Percentiles rank a stretch among this genome's conserved stretches.
Evolutionary conservation across 768 basidiomycete species (phyloP).

Genomic region (Xerocomellus dryophilus): DNA sequence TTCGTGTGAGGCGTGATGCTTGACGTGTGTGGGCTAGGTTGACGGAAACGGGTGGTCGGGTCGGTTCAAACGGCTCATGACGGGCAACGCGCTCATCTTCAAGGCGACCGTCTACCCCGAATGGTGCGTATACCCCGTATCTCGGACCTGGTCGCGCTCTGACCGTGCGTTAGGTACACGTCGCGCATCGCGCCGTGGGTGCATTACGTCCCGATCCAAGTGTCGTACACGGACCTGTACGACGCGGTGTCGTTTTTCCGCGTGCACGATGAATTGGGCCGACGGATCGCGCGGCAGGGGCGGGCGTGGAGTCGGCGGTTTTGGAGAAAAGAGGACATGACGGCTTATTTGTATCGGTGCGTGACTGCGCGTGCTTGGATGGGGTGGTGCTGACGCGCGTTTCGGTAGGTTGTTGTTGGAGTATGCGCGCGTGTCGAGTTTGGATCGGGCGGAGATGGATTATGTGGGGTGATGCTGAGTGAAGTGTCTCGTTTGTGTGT

Average conservation of each 20-base stretch:
- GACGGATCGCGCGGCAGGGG: slow-evolving; percentile 54
- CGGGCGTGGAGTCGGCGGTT: slow-evolving; percentile 52
- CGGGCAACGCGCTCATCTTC: slow-evolving; percentile 60
- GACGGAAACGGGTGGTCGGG: slow-evolving; percentile 69
- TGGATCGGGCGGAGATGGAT: slow-evolving; percentile 43
- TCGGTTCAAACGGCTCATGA: slow-evolving; percentile 64
- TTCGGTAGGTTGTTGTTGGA: slow-evolving; percentile 47
- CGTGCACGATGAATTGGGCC: slow-evolving; percentile 58
- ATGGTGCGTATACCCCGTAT: slow-evolving; percentile 42
- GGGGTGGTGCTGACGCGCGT: background rate
- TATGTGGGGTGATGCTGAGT: slow-evolving; percentile 19
- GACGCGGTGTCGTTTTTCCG: slow-evolving; percentile 74
- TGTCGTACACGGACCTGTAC: slow-evolving; percentile 65
- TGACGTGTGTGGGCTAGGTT: slow-evolving; percentile 33
- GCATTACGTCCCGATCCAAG: slow-evolving; percentile 68
- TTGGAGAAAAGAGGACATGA: slow-evolving; percentile 62
- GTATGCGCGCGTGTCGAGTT: slow-evolving; percentile 50
- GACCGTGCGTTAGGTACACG: slow-evolving; percentile 40
- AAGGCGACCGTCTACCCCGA: slow-evolving; percentile 74
- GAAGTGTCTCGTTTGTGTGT: no score
- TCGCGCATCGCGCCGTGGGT: slow-evolving; percentile 65
- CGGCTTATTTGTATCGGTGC: slow-evolving; percentile 57
- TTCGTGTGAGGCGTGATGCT: background rate
- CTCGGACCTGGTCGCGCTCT: background rate
- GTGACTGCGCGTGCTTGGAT: background rate